Percentiles rank a stretch among this genome's conserved stretches.
Evolutionary conservation across 108 stramenopile species (phyloP).

Genomic region (Conticribra guillardii): DNA sequence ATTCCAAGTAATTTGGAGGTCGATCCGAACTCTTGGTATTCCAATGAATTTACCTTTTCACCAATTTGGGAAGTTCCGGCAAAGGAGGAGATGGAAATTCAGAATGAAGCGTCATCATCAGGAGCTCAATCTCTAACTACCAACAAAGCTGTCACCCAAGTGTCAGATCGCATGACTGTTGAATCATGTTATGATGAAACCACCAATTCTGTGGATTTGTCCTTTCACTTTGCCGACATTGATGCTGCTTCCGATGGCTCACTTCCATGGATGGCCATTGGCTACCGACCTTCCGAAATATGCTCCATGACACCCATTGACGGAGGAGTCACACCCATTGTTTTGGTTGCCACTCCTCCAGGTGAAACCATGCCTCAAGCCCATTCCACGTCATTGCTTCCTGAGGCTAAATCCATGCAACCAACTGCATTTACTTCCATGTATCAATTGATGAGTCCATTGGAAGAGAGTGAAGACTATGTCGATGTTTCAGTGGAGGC

Average conservation of each 20-base stretch:
- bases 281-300: constrained; percentile 30
- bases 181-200: constrained; percentile 53
- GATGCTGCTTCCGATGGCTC: constrained; percentile 20
- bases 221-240: constrained; percentile 35
- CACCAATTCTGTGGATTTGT: constrained; percentile 36
- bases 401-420: constrained; percentile 28
- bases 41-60: constrained; percentile 52
- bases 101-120: constrained; percentile 2
- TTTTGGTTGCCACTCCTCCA: constrained; percentile 30
- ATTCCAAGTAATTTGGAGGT: constrained; percentile 59
- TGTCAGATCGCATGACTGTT: constrained; percentile 38
- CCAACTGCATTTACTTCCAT: constrained; percentile 21
- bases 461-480: constrained; percentile 31
- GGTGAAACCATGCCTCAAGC: constrained; percentile 14
- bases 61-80: constrained; percentile 48
- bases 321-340: constrained; percentile 36
- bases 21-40: constrained; percentile 45
- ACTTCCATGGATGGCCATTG: constrained; percentile 52
- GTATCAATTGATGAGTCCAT: constrained; percentile 27
- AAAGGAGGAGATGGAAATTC: constrained; percentile 7
- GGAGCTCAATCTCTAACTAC: constrained; percentile 1
- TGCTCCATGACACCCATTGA: constrained; percentile 52
- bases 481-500: constrained; percentile 20
- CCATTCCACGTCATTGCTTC: constrained; percentile 16
- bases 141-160: constrained; percentile 24